Evolutionary conservation across 2,329 filamentous ascomycete species (phyloP).

Genomic region (Colletotrichum orbiculare): DNA sequence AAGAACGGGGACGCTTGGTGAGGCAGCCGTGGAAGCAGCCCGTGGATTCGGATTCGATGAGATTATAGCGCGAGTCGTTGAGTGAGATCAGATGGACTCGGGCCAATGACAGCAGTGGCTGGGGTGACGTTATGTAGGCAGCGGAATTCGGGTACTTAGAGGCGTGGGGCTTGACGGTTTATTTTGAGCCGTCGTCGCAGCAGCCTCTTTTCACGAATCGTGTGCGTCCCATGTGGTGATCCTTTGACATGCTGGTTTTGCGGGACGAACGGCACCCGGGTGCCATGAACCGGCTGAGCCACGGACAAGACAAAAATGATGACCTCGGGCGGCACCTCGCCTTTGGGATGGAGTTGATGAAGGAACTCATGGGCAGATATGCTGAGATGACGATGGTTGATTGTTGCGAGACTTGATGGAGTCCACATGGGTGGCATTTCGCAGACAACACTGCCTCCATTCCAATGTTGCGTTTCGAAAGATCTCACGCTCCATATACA

Average conservation of each 20-base stretch:
- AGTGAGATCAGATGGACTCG: neutral
- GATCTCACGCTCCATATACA: too few relatives aligned
- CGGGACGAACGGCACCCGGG: slow-evolving; percentile 19
- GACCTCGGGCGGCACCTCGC: too few relatives aligned
- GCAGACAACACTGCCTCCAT: too few relatives aligned
- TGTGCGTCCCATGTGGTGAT: neutral
- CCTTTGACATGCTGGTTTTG: neutral
- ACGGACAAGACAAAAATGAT: neutral
- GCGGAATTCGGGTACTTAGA: slow-evolving; percentile 5
- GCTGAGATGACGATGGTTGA: too few relatives aligned
- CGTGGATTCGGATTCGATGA: neutral
- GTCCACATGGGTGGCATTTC: too few relatives aligned
- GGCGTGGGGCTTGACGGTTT: slow-evolving; percentile 20
- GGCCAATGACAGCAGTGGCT: slow-evolving; percentile 21
- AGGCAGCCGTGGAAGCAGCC: slow-evolving; percentile 8
- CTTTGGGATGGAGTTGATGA: too few relatives aligned
- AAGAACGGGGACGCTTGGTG: neutral
- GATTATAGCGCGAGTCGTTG: slow-evolving; percentile 15
- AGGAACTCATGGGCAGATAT: too few relatives aligned
- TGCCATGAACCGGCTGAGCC: slow-evolving; percentile 2
- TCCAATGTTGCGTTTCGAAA: too few relatives aligned
- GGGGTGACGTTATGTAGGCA: slow-evolving; percentile 16
- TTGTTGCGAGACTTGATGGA: too few relatives aligned
- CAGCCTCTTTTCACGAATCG: neutral
- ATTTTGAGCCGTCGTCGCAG: slow-evolving; percentile 27